phyloP scores from a whole-genome alignment of 208 protist species.

The Leishmania aethiopica region DNA sequence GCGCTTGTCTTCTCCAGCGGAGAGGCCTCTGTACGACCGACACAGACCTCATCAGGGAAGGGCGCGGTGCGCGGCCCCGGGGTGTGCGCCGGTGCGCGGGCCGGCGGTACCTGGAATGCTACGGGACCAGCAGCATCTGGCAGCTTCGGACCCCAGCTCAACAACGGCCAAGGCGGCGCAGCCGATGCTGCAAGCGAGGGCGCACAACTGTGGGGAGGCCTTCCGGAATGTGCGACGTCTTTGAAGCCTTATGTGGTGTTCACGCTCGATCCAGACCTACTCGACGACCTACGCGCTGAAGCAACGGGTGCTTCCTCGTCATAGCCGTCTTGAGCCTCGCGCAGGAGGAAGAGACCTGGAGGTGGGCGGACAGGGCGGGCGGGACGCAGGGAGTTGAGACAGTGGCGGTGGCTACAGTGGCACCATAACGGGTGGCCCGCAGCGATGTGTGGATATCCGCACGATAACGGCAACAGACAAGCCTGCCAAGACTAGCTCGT shows the following conservation, averaged over 20 bases:
- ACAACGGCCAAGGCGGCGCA: neutral
- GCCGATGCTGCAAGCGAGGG: neutral
- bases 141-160: neutral
- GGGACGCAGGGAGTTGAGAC: too few relatives aligned
- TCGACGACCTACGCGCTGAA: constrained; percentile 32
- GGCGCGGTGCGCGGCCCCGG: neutral
- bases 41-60: neutral
- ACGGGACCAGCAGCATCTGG: neutral
- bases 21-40: constrained; percentile 36
- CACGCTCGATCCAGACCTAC: constrained; percentile 44
- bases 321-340: neutral
- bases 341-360: neutral
- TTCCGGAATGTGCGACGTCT: constrained; percentile 37
- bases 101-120: neutral
- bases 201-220: neutral
- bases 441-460: too few relatives aligned
- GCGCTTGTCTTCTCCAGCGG: constrained; percentile 64
- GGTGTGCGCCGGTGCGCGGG: neutral
- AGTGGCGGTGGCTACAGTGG: too few relatives aligned
- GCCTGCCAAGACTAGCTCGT: too few relatives aligned
- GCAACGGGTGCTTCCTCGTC: neutral
- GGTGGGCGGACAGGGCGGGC: neutral
- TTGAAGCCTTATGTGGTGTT: constrained; percentile 56
- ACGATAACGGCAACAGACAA: too few relatives aligned
- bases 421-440: too few relatives aligned